Evolutionary conservation across 805 yeast species (phyloP).

Genomic region (Candida glaebosa): DNA sequence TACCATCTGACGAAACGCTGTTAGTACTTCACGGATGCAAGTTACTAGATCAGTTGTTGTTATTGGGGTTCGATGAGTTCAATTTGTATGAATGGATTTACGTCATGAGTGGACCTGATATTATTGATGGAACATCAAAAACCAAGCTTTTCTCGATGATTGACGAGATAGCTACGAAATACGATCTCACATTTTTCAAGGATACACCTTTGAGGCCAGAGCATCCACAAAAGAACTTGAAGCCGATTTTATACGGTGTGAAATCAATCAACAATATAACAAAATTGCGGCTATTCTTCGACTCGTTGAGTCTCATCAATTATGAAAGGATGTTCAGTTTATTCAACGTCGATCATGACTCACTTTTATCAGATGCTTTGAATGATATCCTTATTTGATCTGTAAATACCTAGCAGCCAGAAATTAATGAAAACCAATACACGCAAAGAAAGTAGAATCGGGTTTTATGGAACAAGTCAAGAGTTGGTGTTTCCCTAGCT

Average conservation of each 20-base stretch:
- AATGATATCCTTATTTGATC: conserved; percentile 42
- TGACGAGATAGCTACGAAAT: conserved; percentile 43
- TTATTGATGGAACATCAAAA: conserved; percentile 39
- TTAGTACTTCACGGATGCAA: conserved; percentile 64
- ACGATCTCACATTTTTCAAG: conserved; percentile 27
- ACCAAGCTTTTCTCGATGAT: conserved; percentile 33
- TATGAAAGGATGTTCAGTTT: conserved; percentile 66
- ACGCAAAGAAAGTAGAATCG: too few relatives aligned
- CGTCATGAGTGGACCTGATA: conserved; percentile 63
- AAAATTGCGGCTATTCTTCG: conserved; percentile 61
- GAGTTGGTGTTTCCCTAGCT: too few relatives aligned
- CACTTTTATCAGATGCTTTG: conserved; percentile 55
- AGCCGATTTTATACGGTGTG: conserved; percentile 47
- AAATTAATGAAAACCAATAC: too few relatives aligned
- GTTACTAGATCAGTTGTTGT: conserved; percentile 68
- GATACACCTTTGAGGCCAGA: conserved; percentile 37
- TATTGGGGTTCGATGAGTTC: conserved; percentile 72
- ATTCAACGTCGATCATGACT: conserved; percentile 23
- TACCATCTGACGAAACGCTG: conserved; percentile 34
- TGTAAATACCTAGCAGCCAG: too few relatives aligned
- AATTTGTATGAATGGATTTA: conserved; percentile 82
- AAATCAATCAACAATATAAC: conserved; percentile 36
- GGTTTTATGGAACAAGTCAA: too few relatives aligned
- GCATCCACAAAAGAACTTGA: conserved; percentile 25
- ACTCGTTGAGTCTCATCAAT: conserved; percentile 57